A percentile compares a stretch with the other conserved stretches of the same genome.
These are phyloP conservation scores for Acidomyces sp. DNA, from an alignment of 495 filamentous ascomycete species.

Conservation along the genomic window DNA sequence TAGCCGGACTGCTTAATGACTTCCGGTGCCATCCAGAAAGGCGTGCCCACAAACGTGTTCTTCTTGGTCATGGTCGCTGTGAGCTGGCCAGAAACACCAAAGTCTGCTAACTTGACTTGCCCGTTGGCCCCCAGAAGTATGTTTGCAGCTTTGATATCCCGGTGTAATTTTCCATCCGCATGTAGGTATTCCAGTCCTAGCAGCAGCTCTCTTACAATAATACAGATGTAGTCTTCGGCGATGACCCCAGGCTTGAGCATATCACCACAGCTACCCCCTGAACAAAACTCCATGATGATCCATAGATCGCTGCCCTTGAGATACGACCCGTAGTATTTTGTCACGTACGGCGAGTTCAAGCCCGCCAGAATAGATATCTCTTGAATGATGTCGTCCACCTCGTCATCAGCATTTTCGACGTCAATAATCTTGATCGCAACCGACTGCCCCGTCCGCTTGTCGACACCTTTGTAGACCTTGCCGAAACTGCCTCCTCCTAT, in stretches of 20 bases:
- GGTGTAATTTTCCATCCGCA: constrained; percentile 87
- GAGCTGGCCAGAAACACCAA: constrained; percentile 93
- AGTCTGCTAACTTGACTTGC: constrained; percentile 94
- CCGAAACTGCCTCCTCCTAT: constrained; percentile 77
- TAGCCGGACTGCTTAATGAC: constrained; percentile 98
- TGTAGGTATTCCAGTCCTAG: constrained; percentile 89
- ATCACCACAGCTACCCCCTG: constrained; percentile 86
- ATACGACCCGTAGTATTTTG: constrained; percentile 92
- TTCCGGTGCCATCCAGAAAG: constrained; percentile 99
- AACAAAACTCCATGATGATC: constrained; percentile 98
- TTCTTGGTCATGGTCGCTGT: constrained; percentile 99
- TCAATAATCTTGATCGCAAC: constrained; percentile 96
- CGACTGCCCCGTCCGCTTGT: constrained; percentile 69
- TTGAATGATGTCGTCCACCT: constrained; percentile 94
- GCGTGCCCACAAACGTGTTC: constrained; percentile 96
- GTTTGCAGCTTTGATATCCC: constrained; percentile 96
- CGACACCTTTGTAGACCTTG: constrained; percentile 89
- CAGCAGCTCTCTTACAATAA: constrained; percentile 84
- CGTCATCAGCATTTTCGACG: constrained; percentile 93
- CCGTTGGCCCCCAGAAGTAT: constrained; percentile 75
- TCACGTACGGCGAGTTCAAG: constrained; percentile 84
- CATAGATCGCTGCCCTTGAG: constrained; percentile 88
- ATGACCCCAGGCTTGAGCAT: constrained; percentile 87
- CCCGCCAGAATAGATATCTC: constrained; percentile 93
- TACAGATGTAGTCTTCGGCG: constrained; percentile 81